Percentiles rank a stretch among this genome's conserved stretches.
Conservation (phyloP, 805 yeast genomes). For the Wickerhamomyces sydowiorum region DNA sequence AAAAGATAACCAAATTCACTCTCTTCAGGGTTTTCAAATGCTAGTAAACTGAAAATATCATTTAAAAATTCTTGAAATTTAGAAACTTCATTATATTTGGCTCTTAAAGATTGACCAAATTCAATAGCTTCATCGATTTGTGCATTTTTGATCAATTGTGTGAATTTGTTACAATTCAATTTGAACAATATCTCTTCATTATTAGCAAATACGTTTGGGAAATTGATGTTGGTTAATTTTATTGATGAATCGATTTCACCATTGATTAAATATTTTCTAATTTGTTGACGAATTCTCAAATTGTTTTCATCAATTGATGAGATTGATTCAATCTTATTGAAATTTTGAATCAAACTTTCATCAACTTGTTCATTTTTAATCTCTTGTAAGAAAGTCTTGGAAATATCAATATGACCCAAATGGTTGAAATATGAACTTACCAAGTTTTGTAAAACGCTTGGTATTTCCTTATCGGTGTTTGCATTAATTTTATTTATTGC, state of each 20-base stretch:
- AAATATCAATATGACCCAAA: slow-evolving; percentile 51
- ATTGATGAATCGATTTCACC: slow-evolving; percentile 33
- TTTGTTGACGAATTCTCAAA: slow-evolving; percentile 36
- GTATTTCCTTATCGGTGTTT: slow-evolving; percentile 16
- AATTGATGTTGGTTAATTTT: slow-evolving; percentile 18
- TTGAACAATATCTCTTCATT: slow-evolving; percentile 32
- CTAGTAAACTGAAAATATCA: slow-evolving; percentile 45
- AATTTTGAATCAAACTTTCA: slow-evolving; percentile 8
- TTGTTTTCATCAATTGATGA: slow-evolving; percentile 29
- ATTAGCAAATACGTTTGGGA: slow-evolving; percentile 31
- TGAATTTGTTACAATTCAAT: slow-evolving; percentile 37
- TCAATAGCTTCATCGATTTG: slow-evolving; percentile 29
- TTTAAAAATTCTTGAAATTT: slow-evolving; percentile 33
- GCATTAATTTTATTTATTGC: slow-evolving; percentile 3
- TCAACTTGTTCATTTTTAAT: slow-evolving; percentile 25
- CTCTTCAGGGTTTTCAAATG: slow-evolving; percentile 42
- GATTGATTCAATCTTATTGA: slow-evolving; percentile 23
- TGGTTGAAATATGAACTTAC: slow-evolving; percentile 49
- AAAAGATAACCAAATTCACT: slow-evolving; percentile 34
- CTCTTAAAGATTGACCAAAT: slow-evolving; percentile 34
- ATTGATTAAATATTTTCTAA: slow-evolving; percentile 34
- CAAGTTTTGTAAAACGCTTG: slow-evolving; percentile 26
- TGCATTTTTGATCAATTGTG: slow-evolving; percentile 28
- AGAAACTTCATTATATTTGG: slow-evolving; percentile 25
- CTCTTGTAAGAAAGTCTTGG: slow-evolving; percentile 46